Conservation (phyloP, 331 rosid species). For the Quercus lobata region DNA sequence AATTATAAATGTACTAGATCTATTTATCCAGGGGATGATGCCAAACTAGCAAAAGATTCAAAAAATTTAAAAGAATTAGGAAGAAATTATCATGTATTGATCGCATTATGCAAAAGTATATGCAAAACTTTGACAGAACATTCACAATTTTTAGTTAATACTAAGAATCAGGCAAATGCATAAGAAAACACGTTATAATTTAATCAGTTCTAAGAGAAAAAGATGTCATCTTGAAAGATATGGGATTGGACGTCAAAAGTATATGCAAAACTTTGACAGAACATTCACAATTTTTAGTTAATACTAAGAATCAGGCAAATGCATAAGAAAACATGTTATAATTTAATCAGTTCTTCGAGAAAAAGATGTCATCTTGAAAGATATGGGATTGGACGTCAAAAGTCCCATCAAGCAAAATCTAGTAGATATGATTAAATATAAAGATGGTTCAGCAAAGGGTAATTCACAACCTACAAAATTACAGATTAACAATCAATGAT, state of each 20-base stretch:
- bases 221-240: no score
- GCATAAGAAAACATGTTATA: background rate
- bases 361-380: background rate
- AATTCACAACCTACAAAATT: conserved; percentile 66
- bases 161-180: background rate
- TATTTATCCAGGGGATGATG: background rate
- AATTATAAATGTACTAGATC: background rate
- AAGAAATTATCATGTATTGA: background rate
- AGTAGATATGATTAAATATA: conserved; percentile 1
- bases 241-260: background rate
- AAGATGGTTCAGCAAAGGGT: conserved; percentile 27
- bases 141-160: background rate
- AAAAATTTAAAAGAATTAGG: background rate
- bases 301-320: background rate
- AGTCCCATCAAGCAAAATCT: background rate
- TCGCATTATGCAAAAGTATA: background rate
- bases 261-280: background rate
- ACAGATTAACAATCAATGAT: conserved; percentile 34
- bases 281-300: background rate
- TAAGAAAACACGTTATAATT: background rate
- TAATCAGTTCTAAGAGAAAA: no score
- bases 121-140: background rate
- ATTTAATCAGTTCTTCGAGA: background rate
- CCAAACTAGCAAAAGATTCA: conserved; percentile 5
- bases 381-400: background rate